Evolutionary conservation across 257 asterid genomes (phyloP).

Genomic region (Solanum peruvianum): DNA sequence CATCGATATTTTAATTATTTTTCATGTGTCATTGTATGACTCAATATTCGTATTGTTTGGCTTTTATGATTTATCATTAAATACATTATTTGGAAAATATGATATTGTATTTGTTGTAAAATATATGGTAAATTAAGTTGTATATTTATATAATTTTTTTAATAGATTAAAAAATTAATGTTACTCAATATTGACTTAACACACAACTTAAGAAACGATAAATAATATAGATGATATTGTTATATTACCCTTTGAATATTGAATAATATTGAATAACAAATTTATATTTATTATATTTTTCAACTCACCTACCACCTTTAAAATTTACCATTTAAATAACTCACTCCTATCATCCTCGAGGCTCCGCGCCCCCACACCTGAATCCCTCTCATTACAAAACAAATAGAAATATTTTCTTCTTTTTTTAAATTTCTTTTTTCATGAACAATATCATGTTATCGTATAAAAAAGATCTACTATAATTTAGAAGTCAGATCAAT

Average conservation of each 20-base stretch:
- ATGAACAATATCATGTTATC: neutral
- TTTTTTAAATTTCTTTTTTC: neutral
- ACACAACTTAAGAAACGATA: too few relatives aligned
- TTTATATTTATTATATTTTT: too few relatives aligned
- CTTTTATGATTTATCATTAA: neutral
- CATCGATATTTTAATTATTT: too few relatives aligned
- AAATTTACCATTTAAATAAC: neutral
- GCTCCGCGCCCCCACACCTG: neutral
- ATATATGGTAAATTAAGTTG: neutral
- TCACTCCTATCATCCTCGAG: neutral
- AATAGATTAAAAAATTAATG: too few relatives aligned
- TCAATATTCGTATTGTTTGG: neutral
- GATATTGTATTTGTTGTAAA: too few relatives aligned
- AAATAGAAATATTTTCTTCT: too few relatives aligned
- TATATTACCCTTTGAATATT: too few relatives aligned
- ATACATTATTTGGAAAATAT: too few relatives aligned
- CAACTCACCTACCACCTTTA: neutral
- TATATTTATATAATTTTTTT: too few relatives aligned
- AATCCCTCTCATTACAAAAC: neutral
- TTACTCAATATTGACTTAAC: neutral
- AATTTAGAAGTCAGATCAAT: too few relatives aligned
- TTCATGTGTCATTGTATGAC: neutral
- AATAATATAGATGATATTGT: neutral
- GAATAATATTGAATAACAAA: too few relatives aligned
- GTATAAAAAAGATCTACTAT: neutral